Conservation (phyloP, 768 basidiomycete species). For the Mycena rebaudengoi region DNA sequence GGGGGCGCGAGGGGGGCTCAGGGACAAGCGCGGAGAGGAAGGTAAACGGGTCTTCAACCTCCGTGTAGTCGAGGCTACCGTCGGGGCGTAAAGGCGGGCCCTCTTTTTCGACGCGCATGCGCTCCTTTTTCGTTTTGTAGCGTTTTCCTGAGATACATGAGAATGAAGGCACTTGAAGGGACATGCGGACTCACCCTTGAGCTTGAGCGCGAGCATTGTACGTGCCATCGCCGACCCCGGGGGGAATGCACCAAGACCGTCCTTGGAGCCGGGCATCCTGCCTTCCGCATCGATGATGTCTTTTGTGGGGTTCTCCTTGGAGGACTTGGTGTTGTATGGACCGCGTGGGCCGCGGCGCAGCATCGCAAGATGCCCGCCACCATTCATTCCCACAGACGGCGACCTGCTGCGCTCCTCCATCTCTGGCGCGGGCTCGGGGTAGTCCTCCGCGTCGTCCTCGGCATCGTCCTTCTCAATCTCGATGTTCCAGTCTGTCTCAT, state of each 20-base stretch:
- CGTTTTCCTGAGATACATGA: conserved; percentile 62
- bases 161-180: neutral
- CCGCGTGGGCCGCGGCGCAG: conserved; percentile 57
- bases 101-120: conserved; percentile 77
- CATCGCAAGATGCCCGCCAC: conserved; percentile 19
- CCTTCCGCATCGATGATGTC: conserved; percentile 75
- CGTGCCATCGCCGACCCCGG: conserved; percentile 76
- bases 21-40: conserved; percentile 70
- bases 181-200: conserved; percentile 62
- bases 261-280: conserved; percentile 77
- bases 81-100: conserved; percentile 77
- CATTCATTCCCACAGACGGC: conserved; percentile 14
- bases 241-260: conserved; percentile 79
- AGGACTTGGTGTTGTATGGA: conserved; percentile 62
- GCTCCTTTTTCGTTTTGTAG: conserved; percentile 84
- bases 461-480: conserved; percentile 74
- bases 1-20: conserved; percentile 63
- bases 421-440: conserved; percentile 42
- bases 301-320: conserved; percentile 37
- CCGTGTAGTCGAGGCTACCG: conserved; percentile 80
- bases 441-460: conserved; percentile 52
- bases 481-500: conserved; percentile 86
- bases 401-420: conserved; percentile 29
- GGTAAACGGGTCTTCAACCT: conserved; percentile 85
- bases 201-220: conserved; percentile 75